Evolutionary conservation across 2,329 filamentous ascomycete genomes (phyloP).

Genomic region (Stagonosporopsis chrysanthemi): DNA sequence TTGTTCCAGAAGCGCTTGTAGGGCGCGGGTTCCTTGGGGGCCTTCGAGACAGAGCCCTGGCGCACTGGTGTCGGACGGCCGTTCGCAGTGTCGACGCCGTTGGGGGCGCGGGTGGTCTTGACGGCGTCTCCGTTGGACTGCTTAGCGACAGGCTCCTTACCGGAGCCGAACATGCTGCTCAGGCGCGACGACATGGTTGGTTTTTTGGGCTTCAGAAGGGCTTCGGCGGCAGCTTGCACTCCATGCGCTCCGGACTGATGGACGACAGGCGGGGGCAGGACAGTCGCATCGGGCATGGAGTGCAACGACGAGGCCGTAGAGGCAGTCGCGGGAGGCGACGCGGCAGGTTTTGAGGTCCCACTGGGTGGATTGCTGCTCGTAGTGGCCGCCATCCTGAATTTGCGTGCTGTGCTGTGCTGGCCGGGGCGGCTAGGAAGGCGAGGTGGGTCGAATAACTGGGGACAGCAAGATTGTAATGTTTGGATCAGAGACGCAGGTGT

Average conservation of each 20-base stretch:
- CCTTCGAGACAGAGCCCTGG: slow-evolving; percentile 30
- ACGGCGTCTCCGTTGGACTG: slow-evolving; percentile 41
- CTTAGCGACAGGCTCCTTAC: slow-evolving; percentile 35
- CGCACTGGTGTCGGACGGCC: slow-evolving; percentile 41
- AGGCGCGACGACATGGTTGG: slow-evolving; percentile 54
- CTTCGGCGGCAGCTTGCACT: slow-evolving; percentile 43
- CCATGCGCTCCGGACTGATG: slow-evolving; percentile 38
- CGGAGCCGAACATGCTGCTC: slow-evolving; percentile 51
- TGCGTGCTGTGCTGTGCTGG: slow-evolving; percentile 23
- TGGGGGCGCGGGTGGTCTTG: slow-evolving; percentile 33
- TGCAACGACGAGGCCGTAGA: slow-evolving; percentile 50
- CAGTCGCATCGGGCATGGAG: slow-evolving; percentile 46
- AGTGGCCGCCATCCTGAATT: slow-evolving; percentile 41
- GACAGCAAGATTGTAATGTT: slow-evolving; percentile 6
- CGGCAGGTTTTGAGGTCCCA: slow-evolving; percentile 36
- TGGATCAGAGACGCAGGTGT: slow-evolving; percentile 48
- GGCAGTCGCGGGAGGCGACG: slow-evolving; percentile 43
- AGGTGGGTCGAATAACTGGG: slow-evolving; percentile 25
- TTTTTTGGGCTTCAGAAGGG: slow-evolving; percentile 47
- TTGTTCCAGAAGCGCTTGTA: slow-evolving; percentile 64
- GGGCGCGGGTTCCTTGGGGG: slow-evolving; percentile 41
- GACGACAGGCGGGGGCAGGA: slow-evolving; percentile 38
- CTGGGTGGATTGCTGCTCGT: slow-evolving; percentile 37
- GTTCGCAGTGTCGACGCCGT: slow-evolving; percentile 32
- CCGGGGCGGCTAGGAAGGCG: slow-evolving; percentile 25